A percentile compares a stretch with the other conserved stretches of the same genome.
Conservation (phyloP, 2,329 filamentous ascomycete species). For the Penicillium frequentans region DNA sequence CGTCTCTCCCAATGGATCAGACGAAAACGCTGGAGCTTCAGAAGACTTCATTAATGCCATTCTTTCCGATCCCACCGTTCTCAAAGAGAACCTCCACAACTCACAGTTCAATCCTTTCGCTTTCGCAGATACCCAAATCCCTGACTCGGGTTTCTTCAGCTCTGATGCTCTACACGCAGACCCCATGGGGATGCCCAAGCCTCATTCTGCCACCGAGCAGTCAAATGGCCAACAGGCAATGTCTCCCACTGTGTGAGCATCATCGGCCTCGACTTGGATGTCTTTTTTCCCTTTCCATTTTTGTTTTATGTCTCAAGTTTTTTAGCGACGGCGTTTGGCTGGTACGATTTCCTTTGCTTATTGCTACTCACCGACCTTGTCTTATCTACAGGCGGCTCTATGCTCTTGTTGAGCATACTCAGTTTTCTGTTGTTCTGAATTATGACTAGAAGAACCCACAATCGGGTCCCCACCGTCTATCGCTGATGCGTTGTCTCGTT, state of each 20-base stretch:
- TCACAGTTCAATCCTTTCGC: slow-evolving; percentile 33
- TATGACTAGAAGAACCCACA: slow-evolving; percentile 13
- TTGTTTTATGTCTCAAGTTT: slow-evolving; percentile 3
- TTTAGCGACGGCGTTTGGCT: slow-evolving; percentile 26
- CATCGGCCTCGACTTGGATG: neutral
- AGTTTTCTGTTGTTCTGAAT: slow-evolving; percentile 6
- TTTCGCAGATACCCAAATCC: slow-evolving; percentile 28
- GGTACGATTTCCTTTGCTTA: slow-evolving; percentile 4
- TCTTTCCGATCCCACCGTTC: slow-evolving; percentile 34
- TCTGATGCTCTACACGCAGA: slow-evolving; percentile 33
- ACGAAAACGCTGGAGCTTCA: slow-evolving; percentile 20
- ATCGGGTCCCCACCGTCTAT: neutral
- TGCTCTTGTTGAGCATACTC: neutral
- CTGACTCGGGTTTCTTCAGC: slow-evolving; percentile 40
- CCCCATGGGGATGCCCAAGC: slow-evolving; percentile 22
- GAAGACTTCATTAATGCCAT: slow-evolving; percentile 37
- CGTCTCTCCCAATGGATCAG: slow-evolving; percentile 32
- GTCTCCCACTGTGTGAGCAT: slow-evolving; percentile 6
- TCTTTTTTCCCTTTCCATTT: slow-evolving; percentile 5
- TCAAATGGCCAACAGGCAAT: slow-evolving; percentile 13
- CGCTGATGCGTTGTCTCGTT: neutral
- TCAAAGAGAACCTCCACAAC: slow-evolving; percentile 27
- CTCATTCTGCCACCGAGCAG: slow-evolving; percentile 15
- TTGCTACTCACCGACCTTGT: neutral
- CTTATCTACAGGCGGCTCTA: neutral